Conservation (phyloP, 2,329 filamentous ascomycete species). For the Pyrenophora tritici-repentis region DNA sequence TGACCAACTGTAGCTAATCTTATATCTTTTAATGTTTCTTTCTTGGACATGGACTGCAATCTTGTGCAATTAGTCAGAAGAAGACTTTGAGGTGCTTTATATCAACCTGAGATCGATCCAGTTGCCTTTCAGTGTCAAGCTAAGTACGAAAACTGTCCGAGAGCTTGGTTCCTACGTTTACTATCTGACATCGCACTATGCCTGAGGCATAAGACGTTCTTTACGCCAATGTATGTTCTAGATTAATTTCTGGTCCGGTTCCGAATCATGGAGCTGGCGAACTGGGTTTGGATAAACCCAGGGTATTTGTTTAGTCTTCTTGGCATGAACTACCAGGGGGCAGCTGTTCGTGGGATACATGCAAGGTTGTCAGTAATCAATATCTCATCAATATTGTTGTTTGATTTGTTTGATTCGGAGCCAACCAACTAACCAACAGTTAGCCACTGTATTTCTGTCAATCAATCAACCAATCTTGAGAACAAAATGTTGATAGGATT, state of each 20-base stretch:
- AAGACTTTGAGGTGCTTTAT: background rate
- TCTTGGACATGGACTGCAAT: too few relatives aligned
- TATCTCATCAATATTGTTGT: too few relatives aligned
- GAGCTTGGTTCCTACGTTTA: background rate
- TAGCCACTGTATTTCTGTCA: too few relatives aligned
- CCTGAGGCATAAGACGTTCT: background rate
- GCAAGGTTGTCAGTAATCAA: too few relatives aligned
- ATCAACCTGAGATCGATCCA: background rate
- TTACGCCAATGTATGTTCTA: background rate
- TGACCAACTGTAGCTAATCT: too few relatives aligned
- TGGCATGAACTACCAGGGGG: background rate
- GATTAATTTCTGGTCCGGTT: too few relatives aligned
- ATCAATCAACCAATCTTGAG: too few relatives aligned
- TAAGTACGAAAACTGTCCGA: background rate
- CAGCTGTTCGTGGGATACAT: background rate
- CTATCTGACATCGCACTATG: background rate
- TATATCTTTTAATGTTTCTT: too few relatives aligned
- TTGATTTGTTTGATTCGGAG: too few relatives aligned
- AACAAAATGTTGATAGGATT: too few relatives aligned
- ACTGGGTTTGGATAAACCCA: background rate
- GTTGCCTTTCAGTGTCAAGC: background rate
- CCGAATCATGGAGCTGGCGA: too few relatives aligned
- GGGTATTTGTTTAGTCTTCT: background rate
- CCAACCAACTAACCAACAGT: too few relatives aligned
- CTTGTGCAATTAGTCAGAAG: background rate